Evolutionary conservation across 176 grass and related monocot species (phyloP), one percentile per base, ranked within the genome.

Genomic region (Chrysopogon serrulatus): DNA sequence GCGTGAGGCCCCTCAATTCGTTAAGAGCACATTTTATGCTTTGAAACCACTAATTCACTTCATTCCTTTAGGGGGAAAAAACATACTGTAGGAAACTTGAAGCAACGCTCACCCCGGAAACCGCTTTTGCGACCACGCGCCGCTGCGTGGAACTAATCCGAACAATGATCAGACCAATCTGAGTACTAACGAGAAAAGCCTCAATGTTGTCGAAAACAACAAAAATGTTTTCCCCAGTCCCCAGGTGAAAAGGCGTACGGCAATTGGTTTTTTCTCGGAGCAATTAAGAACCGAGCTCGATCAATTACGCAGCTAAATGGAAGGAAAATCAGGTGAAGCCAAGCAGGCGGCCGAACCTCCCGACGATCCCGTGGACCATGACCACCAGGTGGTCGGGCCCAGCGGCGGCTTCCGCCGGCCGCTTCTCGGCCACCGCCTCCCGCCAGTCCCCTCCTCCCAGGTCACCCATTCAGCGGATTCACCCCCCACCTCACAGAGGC

Each of bases 301-400:
- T 60, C 73, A 79, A 74, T 79, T 45, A 30, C 13, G 67, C 69
- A 44, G 81, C 30, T 19, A 66, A 87, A 65, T n/a, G 18, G 41
- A 31, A 71, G 0, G 3, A 3, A 10, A 33, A 73, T 19, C 27
- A 64, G 65, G 30, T 54, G 34, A 9, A 67, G 21, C 65, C 49
- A 32, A n/a, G 21, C n/a, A 16, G 41, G 8, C 5, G 35, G 39
- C 27, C 42, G 19, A 76, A 94, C 92, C 92, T 91, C 75, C 92
- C 92, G 69, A 94, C 79, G 75, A 94, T 94, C 74, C 92, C 92
- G 80, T 94, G 92, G 54, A 94, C 86, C 92, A 94, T 90, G 86
- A 94, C 39, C 54, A 94, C 83, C 36, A 94, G 88, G 79, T 94
- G 92, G 76, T 94, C 83, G 13, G 91, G 23, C 2, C 30, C 88